These are phyloP conservation scores for Neonothopanus nambi DNA, from an alignment of 1,284 basidiomycete genomes.

Conservation along the genomic window DNA sequence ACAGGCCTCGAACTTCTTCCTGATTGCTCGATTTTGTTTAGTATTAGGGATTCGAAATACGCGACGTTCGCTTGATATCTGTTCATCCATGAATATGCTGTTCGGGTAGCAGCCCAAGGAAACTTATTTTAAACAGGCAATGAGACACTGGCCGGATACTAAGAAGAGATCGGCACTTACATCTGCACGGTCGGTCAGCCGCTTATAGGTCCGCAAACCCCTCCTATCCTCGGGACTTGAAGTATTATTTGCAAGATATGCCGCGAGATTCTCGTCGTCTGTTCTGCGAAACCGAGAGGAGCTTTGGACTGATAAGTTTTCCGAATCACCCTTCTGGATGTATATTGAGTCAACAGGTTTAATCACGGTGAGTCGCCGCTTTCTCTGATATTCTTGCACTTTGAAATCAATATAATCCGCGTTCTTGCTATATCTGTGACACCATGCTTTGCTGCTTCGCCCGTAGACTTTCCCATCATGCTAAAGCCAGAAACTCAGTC, in stretches of 20 bases:
- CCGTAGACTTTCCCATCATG: not conserved
- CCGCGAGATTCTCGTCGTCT: not conserved
- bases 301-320: not conserved
- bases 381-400: not conserved
- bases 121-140: not conserved
- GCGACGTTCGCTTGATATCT: not conserved
- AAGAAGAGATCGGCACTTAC: too few species aligned
- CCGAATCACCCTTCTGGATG: not conserved
- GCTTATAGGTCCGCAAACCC: not conserved
- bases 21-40: not conserved
- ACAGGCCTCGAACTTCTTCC: not conserved
- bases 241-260: not conserved
- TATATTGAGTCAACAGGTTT: not conserved
- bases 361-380: not conserved
- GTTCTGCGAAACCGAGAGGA: not conserved
- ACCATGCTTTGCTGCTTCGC: not conserved
- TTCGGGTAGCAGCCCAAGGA: not conserved
- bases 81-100: not conserved
- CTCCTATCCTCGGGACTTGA: constrained; percentile 1
- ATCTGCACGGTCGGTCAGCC: not conserved
- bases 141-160: too few species aligned
- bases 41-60: constrained; percentile 2
- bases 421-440: constrained; percentile 4
- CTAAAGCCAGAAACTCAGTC: not conserved
- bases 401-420: not conserved